Conservation (phyloP, 148 eudicot genomes). For the Cornus suecica region DNA sequence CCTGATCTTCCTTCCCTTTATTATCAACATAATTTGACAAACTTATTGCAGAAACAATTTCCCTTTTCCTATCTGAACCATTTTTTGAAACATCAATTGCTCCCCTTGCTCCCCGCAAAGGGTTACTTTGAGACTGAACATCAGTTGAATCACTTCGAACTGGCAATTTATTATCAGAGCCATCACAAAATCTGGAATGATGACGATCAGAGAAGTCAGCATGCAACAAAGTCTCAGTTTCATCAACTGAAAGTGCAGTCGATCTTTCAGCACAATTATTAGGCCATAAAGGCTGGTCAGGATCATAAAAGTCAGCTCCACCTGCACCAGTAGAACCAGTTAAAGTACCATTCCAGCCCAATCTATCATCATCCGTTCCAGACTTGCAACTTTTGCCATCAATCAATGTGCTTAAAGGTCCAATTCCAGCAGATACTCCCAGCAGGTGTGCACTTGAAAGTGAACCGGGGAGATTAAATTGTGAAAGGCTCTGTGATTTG, state of each 20-base stretch:
- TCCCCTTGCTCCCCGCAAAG: conserved; percentile 75
- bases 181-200: conserved; percentile 18
- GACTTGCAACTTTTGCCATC: conserved; percentile 50
- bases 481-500: conserved; percentile 83
- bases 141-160: conserved; percentile 34
- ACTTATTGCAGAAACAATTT: conserved; percentile 32
- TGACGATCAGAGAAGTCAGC: conserved; percentile 37
- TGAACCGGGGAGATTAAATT: conserved; percentile 92
- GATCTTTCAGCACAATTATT: conserved; percentile 60
- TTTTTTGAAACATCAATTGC: conserved; percentile 43
- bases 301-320: conserved; percentile 91
- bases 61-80: conserved; percentile 45
- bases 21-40: conserved; percentile 32
- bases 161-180: conserved; percentile 27
- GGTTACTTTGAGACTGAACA: conserved; percentile 44
- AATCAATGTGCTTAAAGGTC: conserved; percentile 42
- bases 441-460: conserved; percentile 66
- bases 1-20: conserved; percentile 30
- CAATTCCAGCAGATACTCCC: conserved; percentile 59
- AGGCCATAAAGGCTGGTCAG: conserved; percentile 93
- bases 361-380: conserved; percentile 41
- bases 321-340: conserved; percentile 32
- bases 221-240: conserved; percentile 43
- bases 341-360: conserved; percentile 42
- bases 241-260: conserved; percentile 41